Evolutionary conservation across 345 rosid species (phyloP).

Genomic region (Excoecaria cochinchinensis): DNA sequence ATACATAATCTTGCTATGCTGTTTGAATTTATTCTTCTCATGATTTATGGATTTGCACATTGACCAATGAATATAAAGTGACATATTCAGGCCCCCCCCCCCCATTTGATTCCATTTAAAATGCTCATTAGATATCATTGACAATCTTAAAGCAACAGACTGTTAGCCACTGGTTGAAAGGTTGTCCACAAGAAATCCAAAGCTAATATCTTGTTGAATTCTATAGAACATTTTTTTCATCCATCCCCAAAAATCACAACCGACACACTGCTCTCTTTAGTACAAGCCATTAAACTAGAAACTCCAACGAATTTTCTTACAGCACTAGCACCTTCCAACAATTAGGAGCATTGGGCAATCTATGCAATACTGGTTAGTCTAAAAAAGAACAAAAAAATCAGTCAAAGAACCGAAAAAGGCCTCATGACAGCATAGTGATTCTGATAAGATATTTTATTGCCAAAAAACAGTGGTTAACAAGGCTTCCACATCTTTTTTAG

Average conservation of each 20-base stretch:
- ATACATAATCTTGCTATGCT: neutral
- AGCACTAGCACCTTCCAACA: neutral
- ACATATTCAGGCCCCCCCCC: no score
- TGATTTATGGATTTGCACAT: neutral
- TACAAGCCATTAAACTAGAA: neutral
- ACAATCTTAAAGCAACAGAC: no score
- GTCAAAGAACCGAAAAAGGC: neutral
- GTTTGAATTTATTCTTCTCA: neutral
- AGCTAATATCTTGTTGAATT: neutral
- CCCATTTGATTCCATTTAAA: neutral
- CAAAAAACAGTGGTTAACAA: neutral
- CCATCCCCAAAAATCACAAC: neutral
- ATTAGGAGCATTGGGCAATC: neutral
- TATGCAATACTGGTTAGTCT: neutral
- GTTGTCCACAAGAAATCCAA: neutral
- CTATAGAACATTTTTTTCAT: neutral
- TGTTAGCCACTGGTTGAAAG: neutral
- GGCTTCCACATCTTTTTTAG: neutral
- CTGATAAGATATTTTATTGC: neutral
- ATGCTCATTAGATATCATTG: neutral
- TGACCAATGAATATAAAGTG: neutral
- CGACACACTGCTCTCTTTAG: neutral
- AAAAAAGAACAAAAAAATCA: neutral
- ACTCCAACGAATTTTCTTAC: neutral
- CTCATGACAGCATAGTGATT: neutral